Base-by-base conservation (phyloP, 352 stramenopile species). In the Globisporangium barbulae region DNA sequence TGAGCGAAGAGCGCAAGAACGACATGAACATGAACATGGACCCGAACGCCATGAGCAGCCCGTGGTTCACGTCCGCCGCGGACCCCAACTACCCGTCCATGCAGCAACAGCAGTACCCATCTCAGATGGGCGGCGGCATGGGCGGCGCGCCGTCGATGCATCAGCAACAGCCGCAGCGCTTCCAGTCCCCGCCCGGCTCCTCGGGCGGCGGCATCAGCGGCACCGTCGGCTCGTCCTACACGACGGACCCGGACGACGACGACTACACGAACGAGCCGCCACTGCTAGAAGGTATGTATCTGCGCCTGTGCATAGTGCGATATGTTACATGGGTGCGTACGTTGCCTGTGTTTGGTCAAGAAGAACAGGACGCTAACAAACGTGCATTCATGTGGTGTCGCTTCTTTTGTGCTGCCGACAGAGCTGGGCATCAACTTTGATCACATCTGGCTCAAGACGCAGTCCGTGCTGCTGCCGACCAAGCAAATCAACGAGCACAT, bases 401-500 rank as follows among this genome's bases (percentile, higher is more conserved):
- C 25, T 28, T 28, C 2, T 28, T 28, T 28, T 28, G 25, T 30
- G 12, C 41, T 21, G 53, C 65, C 5, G 28, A 44, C 42, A 92
- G 97, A 99, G 74, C 72, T 99, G 15, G 97, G 96, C 15, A 98
- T 99, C 65, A 97, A 99, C 72, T 97, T 99, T 56, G 81, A 93
- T 37, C 97, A 99, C 69, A 99, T 99, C 65, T 94, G 92, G 74
- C 78, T 86, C 67, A 99, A 99, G 84, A 98, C 93, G 12, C 85
- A 97, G 66, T 95, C 96, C 0, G 96, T 99, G 47, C 74, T 99
- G 41, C 81, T 98, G 37, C 96, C 97, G n/a, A 96, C 83, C 22
- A 93, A 91, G 76, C 76, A 91, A 60, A 90, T 96, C 60, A 90
- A 93, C 59, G 83, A 93, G 61, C 79, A 93, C 59, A 95, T 97